phyloP scores from a whole-genome alignment of 768 basidiomycete species.

The Agaricus bisporus region DNA sequence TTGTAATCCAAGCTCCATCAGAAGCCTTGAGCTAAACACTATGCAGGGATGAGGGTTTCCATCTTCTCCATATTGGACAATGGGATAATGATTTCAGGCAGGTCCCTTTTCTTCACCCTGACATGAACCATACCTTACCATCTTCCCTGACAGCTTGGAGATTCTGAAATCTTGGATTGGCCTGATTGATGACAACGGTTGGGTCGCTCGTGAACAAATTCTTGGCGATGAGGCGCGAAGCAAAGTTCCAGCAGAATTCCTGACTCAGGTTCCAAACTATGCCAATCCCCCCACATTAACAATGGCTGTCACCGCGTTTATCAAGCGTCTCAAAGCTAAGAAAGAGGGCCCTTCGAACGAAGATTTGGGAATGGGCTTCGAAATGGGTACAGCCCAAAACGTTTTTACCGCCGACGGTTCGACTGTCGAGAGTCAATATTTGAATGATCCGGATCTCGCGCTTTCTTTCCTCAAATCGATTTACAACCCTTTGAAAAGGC shows the following conservation, averaged over 20 bases:
- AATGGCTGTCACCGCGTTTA: slow-evolving; percentile 91
- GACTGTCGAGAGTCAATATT: slow-evolving; percentile 32
- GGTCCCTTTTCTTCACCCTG: not conserved
- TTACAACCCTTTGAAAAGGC: slow-evolving; percentile 78
- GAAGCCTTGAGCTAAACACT: slow-evolving; percentile 9
- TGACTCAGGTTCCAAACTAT: slow-evolving; percentile 88
- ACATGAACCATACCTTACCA: not conserved
- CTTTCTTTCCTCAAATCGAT: slow-evolving; percentile 69
- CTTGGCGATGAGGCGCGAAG: slow-evolving; percentile 95
- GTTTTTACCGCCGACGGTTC: slow-evolving; percentile 29
- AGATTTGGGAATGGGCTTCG: slow-evolving; percentile 62
- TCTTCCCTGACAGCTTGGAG: slow-evolving; percentile 51
- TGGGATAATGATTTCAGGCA: slow-evolving; percentile 83
- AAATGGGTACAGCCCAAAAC: slow-evolving; percentile 49
- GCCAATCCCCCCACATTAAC: slow-evolving; percentile 94
- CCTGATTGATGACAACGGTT: slow-evolving; percentile 89
- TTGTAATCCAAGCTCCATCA: not conserved
- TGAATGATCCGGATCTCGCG: slow-evolving; percentile 58
- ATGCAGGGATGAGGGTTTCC: slow-evolving; percentile 93
- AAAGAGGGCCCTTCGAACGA: slow-evolving; percentile 42
- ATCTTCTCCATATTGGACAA: slow-evolving; percentile 83
- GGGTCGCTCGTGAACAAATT: slow-evolving; percentile 96
- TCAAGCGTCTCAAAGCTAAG: slow-evolving; percentile 55
- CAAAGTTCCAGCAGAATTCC: slow-evolving; percentile 86
- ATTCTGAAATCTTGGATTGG: slow-evolving; percentile 88